Percentiles rank a stretch among this genome's conserved stretches.
These are phyloP conservation scores for Pezicula radicicola DNA, from an alignment of 2,329 filamentous ascomycete species.

Conservation along the genomic window DNA sequence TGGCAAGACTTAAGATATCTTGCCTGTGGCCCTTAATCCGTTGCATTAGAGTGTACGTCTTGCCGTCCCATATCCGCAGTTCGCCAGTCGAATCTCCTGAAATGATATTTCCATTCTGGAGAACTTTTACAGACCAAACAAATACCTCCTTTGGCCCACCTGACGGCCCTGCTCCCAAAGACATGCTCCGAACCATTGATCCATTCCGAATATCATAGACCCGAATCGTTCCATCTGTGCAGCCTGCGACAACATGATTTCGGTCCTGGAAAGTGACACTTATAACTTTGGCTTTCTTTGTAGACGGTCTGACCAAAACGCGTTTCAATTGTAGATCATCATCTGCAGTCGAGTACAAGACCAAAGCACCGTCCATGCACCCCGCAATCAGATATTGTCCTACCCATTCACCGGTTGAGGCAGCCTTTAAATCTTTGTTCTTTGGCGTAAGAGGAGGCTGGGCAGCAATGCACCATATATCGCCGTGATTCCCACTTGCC, in stretches of 20 bases:
- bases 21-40: slow-evolving; percentile 83
- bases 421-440: slow-evolving; percentile 27
- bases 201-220: slow-evolving; percentile 84
- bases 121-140: slow-evolving; percentile 88
- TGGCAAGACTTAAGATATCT: slow-evolving; percentile 85
- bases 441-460: slow-evolving; percentile 55
- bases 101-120: slow-evolving; percentile 85
- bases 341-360: slow-evolving; percentile 83
- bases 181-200: slow-evolving; percentile 75
- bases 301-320: slow-evolving; percentile 71
- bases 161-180: slow-evolving; percentile 72
- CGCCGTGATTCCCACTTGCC: slow-evolving; percentile 88
- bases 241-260: slow-evolving; percentile 81
- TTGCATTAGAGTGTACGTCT: slow-evolving; percentile 85
- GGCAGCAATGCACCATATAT: slow-evolving; percentile 93
- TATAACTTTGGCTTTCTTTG: slow-evolving; percentile 84
- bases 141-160: slow-evolving; percentile 82
- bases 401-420: slow-evolving; percentile 16
- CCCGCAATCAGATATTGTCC: slow-evolving; percentile 74
- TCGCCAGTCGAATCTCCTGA: slow-evolving; percentile 95
- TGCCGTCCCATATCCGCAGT: slow-evolving; percentile 89
- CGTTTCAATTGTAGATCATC: slow-evolving; percentile 77
- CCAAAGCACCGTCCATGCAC: slow-evolving; percentile 87
- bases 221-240: slow-evolving; percentile 94
- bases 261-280: slow-evolving; percentile 88